Conservation (phyloP, 2,329 filamentous ascomycete species). For the Ophiosphaerella herpotricha region DNA sequence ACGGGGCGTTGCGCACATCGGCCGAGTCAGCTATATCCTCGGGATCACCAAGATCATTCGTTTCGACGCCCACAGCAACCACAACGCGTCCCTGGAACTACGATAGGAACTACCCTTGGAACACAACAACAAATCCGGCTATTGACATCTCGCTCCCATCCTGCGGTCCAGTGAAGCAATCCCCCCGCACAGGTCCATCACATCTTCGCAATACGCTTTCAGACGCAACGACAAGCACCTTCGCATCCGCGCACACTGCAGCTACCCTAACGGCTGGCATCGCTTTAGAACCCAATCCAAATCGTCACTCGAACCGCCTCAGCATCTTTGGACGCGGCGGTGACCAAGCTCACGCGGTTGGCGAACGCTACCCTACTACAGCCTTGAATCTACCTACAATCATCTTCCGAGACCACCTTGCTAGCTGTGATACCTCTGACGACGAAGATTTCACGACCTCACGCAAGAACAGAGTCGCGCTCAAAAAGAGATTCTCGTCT, state of each 20-base stretch:
- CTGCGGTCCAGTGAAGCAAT: conserved; percentile 30
- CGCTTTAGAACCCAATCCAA: conserved; percentile 14
- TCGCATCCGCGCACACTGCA: conserved; percentile 16
- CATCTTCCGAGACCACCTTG: conserved; percentile 31
- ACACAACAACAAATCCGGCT: conserved; percentile 41
- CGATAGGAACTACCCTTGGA: conserved; percentile 55
- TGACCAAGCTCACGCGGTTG: conserved; percentile 44
- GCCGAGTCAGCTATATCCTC: conserved; percentile 28
- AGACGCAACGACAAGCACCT: conserved; percentile 27
- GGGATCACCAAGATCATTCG: conserved; percentile 34
- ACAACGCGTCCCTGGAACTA: conserved; percentile 54
- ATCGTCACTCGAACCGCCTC: conserved; percentile 23
- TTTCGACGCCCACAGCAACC: conserved; percentile 29
- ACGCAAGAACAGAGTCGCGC: conserved; percentile 26
- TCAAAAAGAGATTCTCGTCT: conserved; percentile 29
- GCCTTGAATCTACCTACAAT: conserved; percentile 49
- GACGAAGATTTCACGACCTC: conserved; percentile 29
- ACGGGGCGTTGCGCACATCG: conserved; percentile 18
- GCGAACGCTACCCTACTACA: conserved; percentile 56
- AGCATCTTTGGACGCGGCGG: conserved; percentile 27
- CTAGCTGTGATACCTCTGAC: conserved; percentile 31
- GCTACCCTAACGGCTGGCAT: conserved; percentile 18
- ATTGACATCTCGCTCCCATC: conserved; percentile 49
- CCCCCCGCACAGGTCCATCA: conserved; percentile 38
- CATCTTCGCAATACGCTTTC: conserved; percentile 37